These are phyloP conservation scores for Geotrichum europaeum DNA, from an alignment of 1,139 yeast genomes.

Conservation along the genomic window DNA sequence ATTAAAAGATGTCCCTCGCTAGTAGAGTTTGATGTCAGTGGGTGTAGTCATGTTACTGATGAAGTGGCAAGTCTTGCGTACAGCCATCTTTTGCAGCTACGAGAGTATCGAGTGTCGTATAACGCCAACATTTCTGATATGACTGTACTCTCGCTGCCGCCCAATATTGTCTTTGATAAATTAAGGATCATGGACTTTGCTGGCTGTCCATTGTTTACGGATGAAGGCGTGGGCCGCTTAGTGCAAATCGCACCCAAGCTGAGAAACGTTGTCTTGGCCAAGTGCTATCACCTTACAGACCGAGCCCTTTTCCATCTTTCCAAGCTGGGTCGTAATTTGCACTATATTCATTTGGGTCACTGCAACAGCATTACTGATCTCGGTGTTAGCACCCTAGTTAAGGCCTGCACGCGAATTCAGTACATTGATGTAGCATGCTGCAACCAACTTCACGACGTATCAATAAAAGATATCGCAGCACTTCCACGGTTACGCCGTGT, in stretches of 20 bases:
- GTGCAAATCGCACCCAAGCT: conserved; percentile 76
- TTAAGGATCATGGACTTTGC: conserved; percentile 81
- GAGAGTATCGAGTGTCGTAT: conserved; percentile 78
- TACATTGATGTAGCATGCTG: conserved; percentile 96
- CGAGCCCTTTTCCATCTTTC: conserved; percentile 67
- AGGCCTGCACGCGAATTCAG: conserved; percentile 77
- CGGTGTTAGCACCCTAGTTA: conserved; percentile 71
- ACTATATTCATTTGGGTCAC: conserved; percentile 90
- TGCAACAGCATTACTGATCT: conserved; percentile 85
- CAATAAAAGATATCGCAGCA: conserved; percentile 69
- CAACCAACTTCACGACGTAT: conserved; percentile 77
- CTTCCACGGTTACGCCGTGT: conserved; percentile 81
- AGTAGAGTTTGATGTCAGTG: conserved; percentile 86
- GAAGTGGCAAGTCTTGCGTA: conserved; percentile 54
- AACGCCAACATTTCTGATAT: conserved; percentile 65
- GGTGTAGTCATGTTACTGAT: conserved; percentile 71
- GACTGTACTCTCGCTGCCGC: conserved; percentile 34
- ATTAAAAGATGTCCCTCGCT: conserved; percentile 67
- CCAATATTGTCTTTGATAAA: conserved; percentile 39
- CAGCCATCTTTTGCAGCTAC: conserved; percentile 56
- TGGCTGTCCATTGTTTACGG: conserved; percentile 76
- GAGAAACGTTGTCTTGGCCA: conserved; percentile 81
- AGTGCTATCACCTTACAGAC: conserved; percentile 85
- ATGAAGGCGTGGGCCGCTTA: conserved; percentile 65
- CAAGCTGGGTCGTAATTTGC: conserved; percentile 71